These are phyloP conservation scores for Saccharomyces hybrid DNA, from an alignment of 1,139 yeast species.

Conservation along the genomic window DNA sequence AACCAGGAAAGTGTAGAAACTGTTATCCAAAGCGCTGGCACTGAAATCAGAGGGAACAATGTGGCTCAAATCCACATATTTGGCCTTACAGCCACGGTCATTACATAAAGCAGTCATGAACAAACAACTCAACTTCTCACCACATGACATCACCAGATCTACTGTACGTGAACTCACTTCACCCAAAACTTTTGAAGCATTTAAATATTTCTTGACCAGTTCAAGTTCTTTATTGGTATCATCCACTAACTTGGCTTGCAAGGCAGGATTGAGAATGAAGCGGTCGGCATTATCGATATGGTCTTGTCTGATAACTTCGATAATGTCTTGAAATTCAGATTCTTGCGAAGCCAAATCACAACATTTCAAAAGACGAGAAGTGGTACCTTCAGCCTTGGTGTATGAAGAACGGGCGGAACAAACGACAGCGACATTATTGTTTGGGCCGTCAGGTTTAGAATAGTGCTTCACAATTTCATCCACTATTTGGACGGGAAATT, in stretches of 20 bases:
- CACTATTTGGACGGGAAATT: slow-evolving; percentile 78
- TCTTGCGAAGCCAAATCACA: slow-evolving; percentile 64
- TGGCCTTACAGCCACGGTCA: slow-evolving; percentile 70
- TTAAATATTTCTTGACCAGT: slow-evolving; percentile 58
- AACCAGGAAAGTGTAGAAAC: slow-evolving; percentile 60
- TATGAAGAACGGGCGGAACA: slow-evolving; percentile 92
- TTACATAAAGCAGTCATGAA: slow-evolving; percentile 81
- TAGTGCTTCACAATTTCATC: slow-evolving; percentile 72
- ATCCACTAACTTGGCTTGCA: slow-evolving; percentile 43
- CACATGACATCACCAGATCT: slow-evolving; percentile 86
- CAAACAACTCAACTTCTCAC: slow-evolving; percentile 85
- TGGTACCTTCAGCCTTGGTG: slow-evolving; percentile 91
- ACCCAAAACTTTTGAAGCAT: slow-evolving; percentile 86
- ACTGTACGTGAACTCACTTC: slow-evolving; percentile 84
- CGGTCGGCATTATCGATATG: slow-evolving; percentile 67
- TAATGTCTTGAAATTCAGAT: slow-evolving; percentile 43
- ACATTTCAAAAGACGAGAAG: slow-evolving; percentile 70
- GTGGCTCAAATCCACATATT: slow-evolving; percentile 70
- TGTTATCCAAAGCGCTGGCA: slow-evolving; percentile 50
- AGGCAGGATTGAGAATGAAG: slow-evolving; percentile 40
- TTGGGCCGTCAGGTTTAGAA: slow-evolving; percentile 32
- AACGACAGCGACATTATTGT: slow-evolving; percentile 81
- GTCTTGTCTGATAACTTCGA: slow-evolving; percentile 64
- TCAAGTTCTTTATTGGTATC: slow-evolving; percentile 61
- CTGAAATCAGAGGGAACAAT: slow-evolving; percentile 54